Evolutionary conservation across 495 filamentous ascomycete species (phyloP).

Genomic region (Entonaema liquescens): DNA sequence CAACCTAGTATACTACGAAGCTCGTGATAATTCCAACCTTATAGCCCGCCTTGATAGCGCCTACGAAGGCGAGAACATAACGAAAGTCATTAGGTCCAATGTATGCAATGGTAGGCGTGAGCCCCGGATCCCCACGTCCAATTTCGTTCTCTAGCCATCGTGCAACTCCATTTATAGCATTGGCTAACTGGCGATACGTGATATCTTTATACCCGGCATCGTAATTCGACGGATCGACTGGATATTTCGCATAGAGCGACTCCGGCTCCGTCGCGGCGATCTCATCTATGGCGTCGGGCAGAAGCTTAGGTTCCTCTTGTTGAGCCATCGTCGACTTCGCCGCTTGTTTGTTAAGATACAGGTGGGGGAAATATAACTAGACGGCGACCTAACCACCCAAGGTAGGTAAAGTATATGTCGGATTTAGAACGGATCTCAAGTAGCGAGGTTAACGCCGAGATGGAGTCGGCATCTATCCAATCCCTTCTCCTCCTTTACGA

Average conservation of each 20-base stretch:
- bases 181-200: background rate
- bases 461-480: too few species aligned
- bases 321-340: background rate
- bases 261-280: background rate
- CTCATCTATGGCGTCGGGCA: background rate
- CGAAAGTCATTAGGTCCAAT: background rate
- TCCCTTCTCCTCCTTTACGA: too few species aligned
- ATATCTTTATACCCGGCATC: conserved; percentile 1
- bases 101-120: background rate
- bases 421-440: background rate
- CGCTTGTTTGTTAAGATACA: background rate
- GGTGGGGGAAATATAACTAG: background rate
- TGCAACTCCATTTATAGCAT: background rate
- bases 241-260: background rate
- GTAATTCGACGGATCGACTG: background rate
- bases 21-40: background rate
- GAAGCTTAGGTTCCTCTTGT: background rate
- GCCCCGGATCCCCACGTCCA: background rate
- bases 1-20: background rate
- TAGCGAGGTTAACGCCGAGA: too few species aligned
- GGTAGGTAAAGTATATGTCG: background rate
- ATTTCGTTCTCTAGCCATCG: background rate
- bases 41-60: background rate
- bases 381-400: background rate
- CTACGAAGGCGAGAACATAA: background rate